phyloP scores from a whole-genome alignment of 306 rosid genomes.

The Castanea crenata region DNA sequence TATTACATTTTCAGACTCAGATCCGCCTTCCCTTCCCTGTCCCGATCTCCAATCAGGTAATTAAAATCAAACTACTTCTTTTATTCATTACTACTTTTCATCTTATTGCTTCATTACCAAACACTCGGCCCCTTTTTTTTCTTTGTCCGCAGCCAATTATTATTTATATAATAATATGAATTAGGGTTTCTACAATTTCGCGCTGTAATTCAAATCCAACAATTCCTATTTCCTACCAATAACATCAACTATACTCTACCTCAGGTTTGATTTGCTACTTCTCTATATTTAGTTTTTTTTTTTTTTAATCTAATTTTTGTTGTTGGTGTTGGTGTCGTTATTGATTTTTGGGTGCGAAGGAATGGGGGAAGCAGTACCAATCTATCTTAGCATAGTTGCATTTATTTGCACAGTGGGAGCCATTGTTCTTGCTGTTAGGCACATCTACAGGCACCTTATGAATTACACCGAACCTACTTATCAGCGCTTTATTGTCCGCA shows the following conservation, averaged over 20 bases:
- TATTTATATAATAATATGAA: neutral
- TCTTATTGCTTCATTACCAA: neutral
- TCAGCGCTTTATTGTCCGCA: slow-evolving; percentile 90
- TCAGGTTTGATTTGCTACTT: no score
- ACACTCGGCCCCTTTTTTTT: neutral
- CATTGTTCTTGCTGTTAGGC: slow-evolving; percentile 65
- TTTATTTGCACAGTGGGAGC: slow-evolving; percentile 89
- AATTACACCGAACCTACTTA: slow-evolving; percentile 96
- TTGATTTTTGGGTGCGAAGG: neutral
- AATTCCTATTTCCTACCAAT: neutral
- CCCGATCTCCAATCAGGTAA: slow-evolving; percentile 16
- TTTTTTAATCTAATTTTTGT: no score
- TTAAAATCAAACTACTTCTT: no score
- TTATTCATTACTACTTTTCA: slow-evolving; percentile 2
- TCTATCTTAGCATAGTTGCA: slow-evolving; percentile 61
- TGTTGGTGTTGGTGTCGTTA: neutral
- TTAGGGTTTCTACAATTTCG: slow-evolving; percentile 1
- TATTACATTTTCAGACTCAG: no score
- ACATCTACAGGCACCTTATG: slow-evolving; percentile 81
- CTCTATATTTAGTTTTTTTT: no score
- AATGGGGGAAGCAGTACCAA: slow-evolving; percentile 65
- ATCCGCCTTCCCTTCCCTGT: no score
- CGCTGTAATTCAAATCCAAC: neutral
- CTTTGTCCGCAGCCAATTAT: neutral
- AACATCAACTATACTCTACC: neutral